Evolutionary conservation across 2,329 filamentous ascomycete genomes (phyloP), one percentile per base, ranked within the genome.

Genomic region (Xylariaceae sp.): DNA sequence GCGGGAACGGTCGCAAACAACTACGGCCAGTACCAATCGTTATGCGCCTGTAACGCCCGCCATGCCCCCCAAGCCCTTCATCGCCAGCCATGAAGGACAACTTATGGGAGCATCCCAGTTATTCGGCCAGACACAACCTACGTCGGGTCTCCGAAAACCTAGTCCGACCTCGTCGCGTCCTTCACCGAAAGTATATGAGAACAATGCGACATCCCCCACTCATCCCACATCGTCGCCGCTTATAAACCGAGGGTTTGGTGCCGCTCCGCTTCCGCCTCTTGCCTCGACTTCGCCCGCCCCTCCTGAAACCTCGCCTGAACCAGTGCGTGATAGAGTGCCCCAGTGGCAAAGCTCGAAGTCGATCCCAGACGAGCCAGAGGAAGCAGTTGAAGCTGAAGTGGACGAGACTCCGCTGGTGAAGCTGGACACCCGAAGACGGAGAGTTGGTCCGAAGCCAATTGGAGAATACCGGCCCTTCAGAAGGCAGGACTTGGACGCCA

Each of bases 151-250:
- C 12, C 74, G 69, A 50, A 63, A 61, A 16, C 56, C 62, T 31
- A 78, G 73, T 41, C 75, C 75, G 14, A 78, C 74, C 0, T 78
- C 73, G 1, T 78, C 74, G 1, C 65, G 74, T 9, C 75, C 75
- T 0, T 79, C 75, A 1, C 74, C 74, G 0, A 60, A 67, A 29
- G 50, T 69, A 3, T 66, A 72, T 9, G 50, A 51, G 11, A 55
- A 62, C 16, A 64, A 71, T 35, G 59, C 63, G 1, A 67, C 70
- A 3, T 74, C 72, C 2, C 65, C 71, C 1, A 70, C 69, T 30
- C 56, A 60, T 2, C 52, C 64, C 29, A 47, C 58, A 2, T 67
- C 62, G 0, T 78, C 74, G 1, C 73, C 74, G 0, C 53, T 75
- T 2, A 75, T 74, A 51, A 62, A 69, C 24, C 65, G 69, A 17